Conservation (phyloP, 73 alveolate species). For the Tetrahymena malaccensis region DNA sequence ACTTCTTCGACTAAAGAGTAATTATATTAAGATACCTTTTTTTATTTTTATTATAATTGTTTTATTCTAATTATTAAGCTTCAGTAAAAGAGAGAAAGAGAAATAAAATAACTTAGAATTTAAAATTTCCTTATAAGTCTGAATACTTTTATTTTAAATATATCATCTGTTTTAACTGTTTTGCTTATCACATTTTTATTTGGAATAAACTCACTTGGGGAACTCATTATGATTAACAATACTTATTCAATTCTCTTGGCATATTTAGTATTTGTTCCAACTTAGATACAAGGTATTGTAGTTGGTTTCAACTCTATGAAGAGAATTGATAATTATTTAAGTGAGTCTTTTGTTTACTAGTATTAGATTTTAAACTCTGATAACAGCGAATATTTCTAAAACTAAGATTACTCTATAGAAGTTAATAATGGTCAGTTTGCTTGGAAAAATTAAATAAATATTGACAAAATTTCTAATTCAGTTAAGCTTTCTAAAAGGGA, state of each 20-base stretch:
- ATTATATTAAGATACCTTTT: not conserved
- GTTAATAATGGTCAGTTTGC: not conserved
- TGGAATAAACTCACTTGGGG: not conserved
- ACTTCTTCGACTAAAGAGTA: not conserved
- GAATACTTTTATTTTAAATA: not conserved
- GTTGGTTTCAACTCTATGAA: not conserved
- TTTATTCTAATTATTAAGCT: not conserved
- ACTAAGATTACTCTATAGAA: not conserved
- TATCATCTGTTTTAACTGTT: not conserved
- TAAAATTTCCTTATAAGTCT: not conserved
- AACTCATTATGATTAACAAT: not conserved
- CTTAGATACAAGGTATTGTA: not conserved
- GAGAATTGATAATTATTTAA: not conserved
- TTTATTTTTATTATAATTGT: not conserved
- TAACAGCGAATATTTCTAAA: not conserved
- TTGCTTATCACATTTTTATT: not conserved
- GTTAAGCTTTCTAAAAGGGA: not conserved
- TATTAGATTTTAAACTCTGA: not conserved
- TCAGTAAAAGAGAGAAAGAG: not conserved
- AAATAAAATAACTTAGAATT: not conserved
- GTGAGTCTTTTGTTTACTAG: not conserved
- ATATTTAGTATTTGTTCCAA: not conserved
- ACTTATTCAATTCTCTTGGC: not conserved
- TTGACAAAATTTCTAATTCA: not conserved
- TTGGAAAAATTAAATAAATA: not conserved